Base-by-base conservation (phyloP, 495 filamentous ascomycete species). In the Evernia prunastri region DNA sequence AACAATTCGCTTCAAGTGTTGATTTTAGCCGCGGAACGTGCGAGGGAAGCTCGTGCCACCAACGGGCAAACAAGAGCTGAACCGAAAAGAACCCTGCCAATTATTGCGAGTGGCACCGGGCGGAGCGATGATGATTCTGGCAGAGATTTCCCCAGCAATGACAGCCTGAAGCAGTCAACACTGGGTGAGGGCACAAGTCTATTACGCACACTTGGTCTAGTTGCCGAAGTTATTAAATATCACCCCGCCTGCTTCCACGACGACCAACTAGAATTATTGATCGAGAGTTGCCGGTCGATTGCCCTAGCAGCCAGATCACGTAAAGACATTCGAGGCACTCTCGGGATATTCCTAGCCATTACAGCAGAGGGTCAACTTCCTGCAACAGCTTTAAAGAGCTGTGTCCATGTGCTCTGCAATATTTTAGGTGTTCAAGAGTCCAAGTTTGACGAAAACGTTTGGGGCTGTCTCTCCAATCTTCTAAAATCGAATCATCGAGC, bases 351-450 rank as follows among this genome's bases (percentile, higher is more conserved):
- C 63, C 86, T 96, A 71, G 82, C 87, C 42, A 80, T 96, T 36
- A 87, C 90, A 60, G 88, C 87, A 4, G 95, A 91, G 74, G 84
- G 87, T 40, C 81, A 87, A 67, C 84, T 96, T 23, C 91, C 91
- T 10, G 82, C 79, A 53, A 71, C 75, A 63, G 86, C 84, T 66
- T 81, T 96, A 27, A 77, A 81, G 67, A 79, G 81, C 60, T 89
- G 90, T 68, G 76, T 97, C 27, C 85, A 90, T 70, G 83, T 94
- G 20, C 80, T 97, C 58, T 93, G 90, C 74, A 87, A 86, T 61
- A 90, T 93, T 33, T 88, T 92, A 72, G 86, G 87, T 58, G 62
- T 58, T 47, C 42, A 36, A 47, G 42, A 56, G 23, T 58, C 36
- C 3, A 67, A 29, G 25, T 43, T 63, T 43, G 66, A 56, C 29